These are phyloP conservation scores for Lepidium aucheri DNA, from an alignment of 345 rosid species.

Conservation along the genomic window DNA sequence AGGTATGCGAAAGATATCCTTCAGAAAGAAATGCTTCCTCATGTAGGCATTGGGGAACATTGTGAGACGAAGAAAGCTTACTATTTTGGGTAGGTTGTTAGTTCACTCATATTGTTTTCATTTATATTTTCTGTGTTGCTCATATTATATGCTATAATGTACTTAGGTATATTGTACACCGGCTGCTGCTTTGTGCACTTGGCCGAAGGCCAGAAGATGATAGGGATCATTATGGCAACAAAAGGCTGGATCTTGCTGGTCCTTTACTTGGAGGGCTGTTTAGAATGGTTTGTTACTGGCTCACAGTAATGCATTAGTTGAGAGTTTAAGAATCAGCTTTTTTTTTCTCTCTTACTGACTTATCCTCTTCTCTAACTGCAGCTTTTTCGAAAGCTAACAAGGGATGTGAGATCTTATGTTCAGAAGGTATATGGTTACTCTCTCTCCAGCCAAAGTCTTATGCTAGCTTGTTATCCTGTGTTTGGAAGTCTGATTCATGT, in stretches of 20 bases:
- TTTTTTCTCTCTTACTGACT: neutral
- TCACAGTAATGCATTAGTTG: neutral
- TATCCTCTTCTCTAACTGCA: conserved; percentile 30
- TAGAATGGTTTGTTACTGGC: conserved; percentile 60
- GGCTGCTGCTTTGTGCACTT: conserved; percentile 88
- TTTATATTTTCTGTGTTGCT: neutral
- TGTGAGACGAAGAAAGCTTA: conserved; percentile 98
- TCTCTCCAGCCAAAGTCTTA: neutral
- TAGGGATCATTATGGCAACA: conserved; percentile 98
- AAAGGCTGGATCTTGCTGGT: conserved; percentile 99
- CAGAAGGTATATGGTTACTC: conserved; percentile 62
- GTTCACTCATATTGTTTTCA: neutral
- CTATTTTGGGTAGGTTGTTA: conserved; percentile 71
- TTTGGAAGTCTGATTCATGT: conserved; percentile 12
- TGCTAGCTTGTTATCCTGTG: conserved; percentile 10
- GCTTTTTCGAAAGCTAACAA: conserved; percentile 91
- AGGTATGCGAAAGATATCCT: conserved; percentile 98
- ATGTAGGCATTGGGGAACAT: conserved; percentile 83
- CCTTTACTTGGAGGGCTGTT: conserved; percentile 96
- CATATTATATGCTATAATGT: neutral
- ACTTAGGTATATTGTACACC: conserved; percentile 78
- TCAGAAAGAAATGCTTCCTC: conserved; percentile 99
- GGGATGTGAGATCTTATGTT: conserved; percentile 90
- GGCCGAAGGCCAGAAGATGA: conserved; percentile 96
- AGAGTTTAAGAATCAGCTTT: neutral